Conservation (phyloP, 2,329 filamentous ascomycete genomes). For the Emergomyces africanus region DNA sequence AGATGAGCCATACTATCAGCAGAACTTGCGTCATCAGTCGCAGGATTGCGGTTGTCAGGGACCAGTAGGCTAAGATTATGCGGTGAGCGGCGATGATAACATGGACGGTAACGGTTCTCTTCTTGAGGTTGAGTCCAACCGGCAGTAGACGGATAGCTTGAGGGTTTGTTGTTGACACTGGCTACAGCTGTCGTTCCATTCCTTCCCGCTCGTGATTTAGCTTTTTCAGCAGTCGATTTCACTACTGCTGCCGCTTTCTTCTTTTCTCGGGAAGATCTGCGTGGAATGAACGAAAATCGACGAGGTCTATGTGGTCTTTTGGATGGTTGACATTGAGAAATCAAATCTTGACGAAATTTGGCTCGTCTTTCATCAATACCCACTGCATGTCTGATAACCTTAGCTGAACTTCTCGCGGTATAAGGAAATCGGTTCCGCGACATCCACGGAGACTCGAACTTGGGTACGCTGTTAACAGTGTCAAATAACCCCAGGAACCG, state of each 20-base stretch:
- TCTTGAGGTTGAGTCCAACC: not conserved
- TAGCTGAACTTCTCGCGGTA: conserved; percentile 22
- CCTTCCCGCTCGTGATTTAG: not conserved
- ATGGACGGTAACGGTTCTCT: conserved; percentile 3
- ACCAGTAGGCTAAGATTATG: not conserved
- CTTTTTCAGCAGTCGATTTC: not conserved
- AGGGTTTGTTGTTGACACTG: not conserved
- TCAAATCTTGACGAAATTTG: conserved; percentile 42
- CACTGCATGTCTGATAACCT: conserved; percentile 38
- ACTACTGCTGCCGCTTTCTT: not conserved
- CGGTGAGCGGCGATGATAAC: not conserved
- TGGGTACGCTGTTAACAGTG: conserved; percentile 38
- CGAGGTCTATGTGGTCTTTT: conserved; percentile 1
- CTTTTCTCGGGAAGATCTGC: too few relatives aligned
- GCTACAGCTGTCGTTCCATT: not conserved
- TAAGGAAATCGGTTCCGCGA: conserved; percentile 12
- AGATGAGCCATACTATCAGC: not conserved
- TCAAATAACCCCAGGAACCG: conserved; percentile 45
- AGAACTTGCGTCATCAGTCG: conserved; percentile 1
- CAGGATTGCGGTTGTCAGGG: not conserved
- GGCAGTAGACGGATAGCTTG: too few relatives aligned
- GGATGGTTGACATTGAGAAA: conserved; percentile 15
- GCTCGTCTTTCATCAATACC: conserved; percentile 42
- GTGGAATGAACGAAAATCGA: not conserved
- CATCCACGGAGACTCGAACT: conserved; percentile 24